Evolutionary conservation across 805 yeast species (phyloP).

Genomic region (Cyberlindnera euphorbiae): DNA sequence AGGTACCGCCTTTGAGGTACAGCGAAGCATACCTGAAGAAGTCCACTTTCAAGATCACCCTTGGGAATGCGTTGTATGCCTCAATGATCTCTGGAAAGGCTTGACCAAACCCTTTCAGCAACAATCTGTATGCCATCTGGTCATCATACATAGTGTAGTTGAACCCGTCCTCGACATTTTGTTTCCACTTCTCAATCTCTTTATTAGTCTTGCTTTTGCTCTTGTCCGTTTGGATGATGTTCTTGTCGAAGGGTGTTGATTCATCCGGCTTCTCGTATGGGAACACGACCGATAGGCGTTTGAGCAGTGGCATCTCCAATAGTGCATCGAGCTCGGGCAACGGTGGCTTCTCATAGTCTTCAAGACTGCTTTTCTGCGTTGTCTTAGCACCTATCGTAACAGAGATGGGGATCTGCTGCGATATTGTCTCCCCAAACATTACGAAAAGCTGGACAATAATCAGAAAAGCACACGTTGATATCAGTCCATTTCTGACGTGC

Average conservation of each 20-base stretch:
- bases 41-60: conserved; percentile 49
- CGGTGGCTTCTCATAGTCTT: background rate
- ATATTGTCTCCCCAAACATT: too few relatives aligned
- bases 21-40: conserved; percentile 50
- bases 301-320: conserved; percentile 9
- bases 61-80: conserved; percentile 46
- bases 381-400: background rate
- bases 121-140: conserved; percentile 33
- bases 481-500: too few relatives aligned
- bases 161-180: conserved; percentile 8
- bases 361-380: background rate
- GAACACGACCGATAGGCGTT: conserved; percentile 11
- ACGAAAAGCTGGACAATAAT: too few relatives aligned
- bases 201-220: conserved; percentile 39
- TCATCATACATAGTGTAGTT: conserved; percentile 29
- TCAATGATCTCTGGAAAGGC: conserved; percentile 48
- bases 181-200: conserved; percentile 8
- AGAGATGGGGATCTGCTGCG: too few relatives aligned
- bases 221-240: conserved; percentile 31
- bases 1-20: conserved; percentile 54
- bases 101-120: conserved; percentile 32
- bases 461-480: too few relatives aligned
- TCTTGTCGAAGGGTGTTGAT: conserved; percentile 23
- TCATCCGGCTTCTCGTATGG: conserved; percentile 7
- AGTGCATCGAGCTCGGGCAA: conserved; percentile 2